Evolutionary conservation across 2,329 filamentous ascomycete species (phyloP).

Genomic region (Fusarium luffae): DNA sequence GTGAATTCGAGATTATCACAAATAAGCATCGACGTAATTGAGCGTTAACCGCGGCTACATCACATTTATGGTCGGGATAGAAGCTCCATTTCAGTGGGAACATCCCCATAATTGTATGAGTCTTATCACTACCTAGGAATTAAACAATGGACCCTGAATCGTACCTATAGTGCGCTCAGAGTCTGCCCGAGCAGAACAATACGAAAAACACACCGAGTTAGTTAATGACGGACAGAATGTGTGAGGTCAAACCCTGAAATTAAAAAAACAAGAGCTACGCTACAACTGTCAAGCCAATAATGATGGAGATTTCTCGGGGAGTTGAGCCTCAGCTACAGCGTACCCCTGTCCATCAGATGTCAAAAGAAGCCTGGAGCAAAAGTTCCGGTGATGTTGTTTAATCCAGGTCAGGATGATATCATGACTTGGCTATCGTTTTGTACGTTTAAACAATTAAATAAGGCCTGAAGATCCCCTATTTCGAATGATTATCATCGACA

Average conservation of each 20-base stretch:
- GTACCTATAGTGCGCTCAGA: not conserved
- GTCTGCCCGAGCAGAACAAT: not conserved
- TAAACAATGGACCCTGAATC: not conserved
- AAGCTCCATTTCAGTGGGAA: slow-evolving; percentile 14
- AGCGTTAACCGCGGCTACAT: slow-evolving; percentile 13
- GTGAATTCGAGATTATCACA: not conserved
- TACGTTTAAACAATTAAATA: not conserved
- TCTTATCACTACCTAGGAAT: not conserved
- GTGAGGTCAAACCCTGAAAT: slow-evolving; percentile 9
- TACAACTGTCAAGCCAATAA: slow-evolving; percentile 2
- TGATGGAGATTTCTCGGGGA: slow-evolving; percentile 7
- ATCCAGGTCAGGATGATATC: slow-evolving; percentile 14
- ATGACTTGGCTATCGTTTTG: not conserved
- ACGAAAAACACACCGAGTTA: not conserved
- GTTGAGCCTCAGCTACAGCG: slow-evolving; percentile 22
- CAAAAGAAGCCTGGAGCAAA: slow-evolving; percentile 17
- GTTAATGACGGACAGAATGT: not conserved
- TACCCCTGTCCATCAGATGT: slow-evolving; percentile 17
- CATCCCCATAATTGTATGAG: slow-evolving; percentile 11
- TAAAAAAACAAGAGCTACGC: not conserved
- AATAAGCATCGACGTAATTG: not conserved
- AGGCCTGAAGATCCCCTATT: not conserved
- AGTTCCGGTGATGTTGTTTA: slow-evolving; percentile 12
- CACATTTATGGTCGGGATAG: not conserved
- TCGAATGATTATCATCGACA: not conserved